Evolutionary conservation across 164 flowering plant species (phyloP).

Genomic region (Vitis rotundifolia): DNA sequence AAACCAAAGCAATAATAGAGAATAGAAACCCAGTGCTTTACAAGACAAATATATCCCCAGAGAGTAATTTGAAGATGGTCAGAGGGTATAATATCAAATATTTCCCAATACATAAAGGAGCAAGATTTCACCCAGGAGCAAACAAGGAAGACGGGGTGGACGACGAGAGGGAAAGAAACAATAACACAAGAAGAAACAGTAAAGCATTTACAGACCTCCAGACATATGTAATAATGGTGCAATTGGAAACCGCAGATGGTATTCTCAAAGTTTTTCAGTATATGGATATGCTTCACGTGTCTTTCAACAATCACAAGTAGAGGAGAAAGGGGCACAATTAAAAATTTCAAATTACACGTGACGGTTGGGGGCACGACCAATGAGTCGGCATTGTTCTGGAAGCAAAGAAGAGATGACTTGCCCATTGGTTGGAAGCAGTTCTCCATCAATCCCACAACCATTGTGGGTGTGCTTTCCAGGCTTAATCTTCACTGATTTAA

Average conservation of each 20-base stretch:
- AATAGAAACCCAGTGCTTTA: slow-evolving; percentile 8
- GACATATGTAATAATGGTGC: too few relatives aligned
- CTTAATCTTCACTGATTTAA: slow-evolving; percentile 83
- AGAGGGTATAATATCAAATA: slow-evolving; percentile 4
- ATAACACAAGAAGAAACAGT: too few relatives aligned
- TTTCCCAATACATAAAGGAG: slow-evolving; percentile 2
- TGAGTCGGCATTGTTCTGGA: slow-evolving; percentile 97
- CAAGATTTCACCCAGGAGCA: slow-evolving; percentile 1
- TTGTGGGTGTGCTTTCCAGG: slow-evolving; percentile 68
- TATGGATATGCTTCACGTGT: too few relatives aligned
- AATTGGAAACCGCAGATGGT: too few relatives aligned
- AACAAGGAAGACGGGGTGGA: not conserved
- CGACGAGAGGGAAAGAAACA: too few relatives aligned
- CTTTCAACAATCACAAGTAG: slow-evolving; percentile 29
- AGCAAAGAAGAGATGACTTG: slow-evolving; percentile 78
- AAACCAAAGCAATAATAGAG: not conserved
- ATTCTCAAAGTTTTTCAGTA: too few relatives aligned
- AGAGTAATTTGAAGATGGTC: slow-evolving; percentile 1
- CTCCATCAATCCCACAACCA: slow-evolving; percentile 96
- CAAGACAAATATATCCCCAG: slow-evolving; percentile 1
- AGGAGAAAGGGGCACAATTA: slow-evolving; percentile 22
- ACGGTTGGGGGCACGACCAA: slow-evolving; percentile 60
- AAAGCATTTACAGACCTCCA: too few relatives aligned
- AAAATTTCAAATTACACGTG: slow-evolving; percentile 28
- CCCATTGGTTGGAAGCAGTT: slow-evolving; percentile 74